These are phyloP conservation scores for Erysimum pusillum DNA, from an alignment of 441 rosid genomes.

Conservation along the genomic window DNA sequence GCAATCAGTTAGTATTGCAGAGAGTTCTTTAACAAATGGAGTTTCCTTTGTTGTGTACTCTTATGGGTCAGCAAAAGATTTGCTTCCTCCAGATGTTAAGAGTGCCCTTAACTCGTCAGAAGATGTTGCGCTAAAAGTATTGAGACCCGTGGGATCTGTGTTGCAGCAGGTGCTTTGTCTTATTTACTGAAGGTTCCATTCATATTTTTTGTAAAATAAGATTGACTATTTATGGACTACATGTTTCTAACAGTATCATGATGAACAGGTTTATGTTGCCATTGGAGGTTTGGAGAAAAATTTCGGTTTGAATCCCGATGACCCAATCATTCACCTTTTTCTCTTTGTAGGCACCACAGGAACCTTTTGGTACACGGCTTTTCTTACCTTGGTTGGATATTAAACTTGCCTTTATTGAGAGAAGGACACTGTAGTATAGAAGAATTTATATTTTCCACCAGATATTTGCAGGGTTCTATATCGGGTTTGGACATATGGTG, in stretches of 20 bases:
- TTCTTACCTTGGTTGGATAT: slow-evolving; percentile 43
- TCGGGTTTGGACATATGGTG: slow-evolving; percentile 80
- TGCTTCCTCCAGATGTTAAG: slow-evolving; percentile 76
- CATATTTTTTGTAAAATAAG: neutral
- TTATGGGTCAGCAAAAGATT: slow-evolving; percentile 75
- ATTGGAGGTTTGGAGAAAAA: slow-evolving; percentile 79
- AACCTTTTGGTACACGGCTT: slow-evolving; percentile 81
- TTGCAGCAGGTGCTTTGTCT: slow-evolving; percentile 69
- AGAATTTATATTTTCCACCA: slow-evolving; percentile 69
- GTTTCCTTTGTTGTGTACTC: slow-evolving; percentile 70
- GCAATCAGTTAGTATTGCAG: slow-evolving; percentile 64
- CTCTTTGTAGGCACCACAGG: slow-evolving; percentile 77
- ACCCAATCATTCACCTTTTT: slow-evolving; percentile 80
- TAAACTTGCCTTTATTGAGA: slow-evolving; percentile 24
- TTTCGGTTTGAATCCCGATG: slow-evolving; percentile 85
- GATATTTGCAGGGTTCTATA: slow-evolving; percentile 92
- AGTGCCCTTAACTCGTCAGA: slow-evolving; percentile 68
- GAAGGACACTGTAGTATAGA: slow-evolving; percentile 42
- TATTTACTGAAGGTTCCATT: slow-evolving; percentile 22
- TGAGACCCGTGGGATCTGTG: slow-evolving; percentile 69
- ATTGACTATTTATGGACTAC: neutral
- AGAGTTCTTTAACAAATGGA: slow-evolving; percentile 71
- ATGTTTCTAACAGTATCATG: slow-evolving; percentile 29
- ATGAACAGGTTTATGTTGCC: slow-evolving; percentile 65
- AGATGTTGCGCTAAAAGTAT: slow-evolving; percentile 60